These are phyloP conservation scores for Alternaria hordeiaustralica DNA, from an alignment of 2,329 filamentous ascomycete genomes.

Conservation along the genomic window DNA sequence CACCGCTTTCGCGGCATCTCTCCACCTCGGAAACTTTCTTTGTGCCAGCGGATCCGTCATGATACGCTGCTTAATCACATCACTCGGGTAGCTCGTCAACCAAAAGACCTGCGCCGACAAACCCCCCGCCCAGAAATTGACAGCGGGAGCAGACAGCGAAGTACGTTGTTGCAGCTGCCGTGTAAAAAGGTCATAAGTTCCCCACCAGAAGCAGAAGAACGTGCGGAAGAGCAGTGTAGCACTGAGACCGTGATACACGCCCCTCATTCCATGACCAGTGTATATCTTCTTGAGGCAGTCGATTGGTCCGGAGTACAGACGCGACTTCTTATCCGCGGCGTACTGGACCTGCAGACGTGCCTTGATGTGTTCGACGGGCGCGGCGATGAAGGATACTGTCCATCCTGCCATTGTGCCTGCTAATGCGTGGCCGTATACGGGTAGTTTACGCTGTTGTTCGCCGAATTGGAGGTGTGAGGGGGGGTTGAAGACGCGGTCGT, in stretches of 20 bases:
- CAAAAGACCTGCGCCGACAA: constrained; percentile 94
- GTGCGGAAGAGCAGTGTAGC: constrained; percentile 88
- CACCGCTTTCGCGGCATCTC: constrained; percentile 77
- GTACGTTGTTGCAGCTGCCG: constrained; percentile 71
- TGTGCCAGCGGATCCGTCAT: constrained; percentile 89
- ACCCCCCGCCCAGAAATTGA: constrained; percentile 98
- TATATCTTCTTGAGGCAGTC: constrained; percentile 75
- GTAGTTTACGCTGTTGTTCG: constrained; percentile 62
- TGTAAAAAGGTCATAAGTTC: constrained; percentile 87
- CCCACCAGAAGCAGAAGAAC: constrained; percentile 99
- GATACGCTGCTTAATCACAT: constrained; percentile 93
- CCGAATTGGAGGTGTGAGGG: constrained; percentile 53
- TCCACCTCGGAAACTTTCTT: constrained; percentile 75
- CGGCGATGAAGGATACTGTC: constrained; percentile 91
- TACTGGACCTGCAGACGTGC: constrained; percentile 95
- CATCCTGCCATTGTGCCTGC: constrained; percentile 86
- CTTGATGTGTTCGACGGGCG: constrained; percentile 94
- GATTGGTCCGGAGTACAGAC: constrained; percentile 84
- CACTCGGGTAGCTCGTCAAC: constrained; percentile 88
- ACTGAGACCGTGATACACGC: constrained; percentile 83
- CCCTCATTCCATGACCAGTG: constrained; percentile 71
- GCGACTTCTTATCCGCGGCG: constrained; percentile 74
- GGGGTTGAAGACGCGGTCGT: constrained; percentile 77
- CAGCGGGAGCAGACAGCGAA: constrained; percentile 72
- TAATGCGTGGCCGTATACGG: constrained; percentile 80